These are phyloP conservation scores for Candida oleophila DNA, from an alignment of 805 yeast species.

Conservation along the genomic window DNA sequence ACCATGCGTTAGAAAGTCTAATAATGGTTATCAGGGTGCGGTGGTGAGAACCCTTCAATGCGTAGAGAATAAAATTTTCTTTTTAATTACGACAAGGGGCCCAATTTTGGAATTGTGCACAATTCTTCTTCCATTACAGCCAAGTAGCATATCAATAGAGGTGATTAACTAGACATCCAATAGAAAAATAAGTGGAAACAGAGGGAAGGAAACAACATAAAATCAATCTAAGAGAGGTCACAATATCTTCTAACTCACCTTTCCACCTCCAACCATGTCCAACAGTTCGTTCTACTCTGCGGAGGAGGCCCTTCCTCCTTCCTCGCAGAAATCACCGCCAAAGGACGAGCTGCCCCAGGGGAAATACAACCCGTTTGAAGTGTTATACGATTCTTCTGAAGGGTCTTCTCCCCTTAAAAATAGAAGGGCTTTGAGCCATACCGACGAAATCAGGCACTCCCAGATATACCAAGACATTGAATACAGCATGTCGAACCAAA, in stretches of 20 bases:
- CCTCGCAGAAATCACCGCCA: neutral
- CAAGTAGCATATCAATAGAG: too few relatives aligned
- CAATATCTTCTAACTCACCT: too few relatives aligned
- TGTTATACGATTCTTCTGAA: conserved; percentile 17
- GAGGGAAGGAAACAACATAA: neutral
- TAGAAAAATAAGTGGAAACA: too few relatives aligned
- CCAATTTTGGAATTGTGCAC: neutral
- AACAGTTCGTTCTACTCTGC: conserved; percentile 1
- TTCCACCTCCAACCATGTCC: too few relatives aligned
- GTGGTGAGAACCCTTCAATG: neutral
- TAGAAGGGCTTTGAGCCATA: neutral
- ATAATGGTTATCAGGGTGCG: too few relatives aligned
- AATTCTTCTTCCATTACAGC: too few relatives aligned
- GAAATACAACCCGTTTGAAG: conserved; percentile 27
- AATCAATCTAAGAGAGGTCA: neutral
- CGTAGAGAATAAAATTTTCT: neutral
- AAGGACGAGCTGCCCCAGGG: neutral
- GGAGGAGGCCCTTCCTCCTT: neutral
- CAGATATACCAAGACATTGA: conserved; percentile 4
- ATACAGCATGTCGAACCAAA: neutral
- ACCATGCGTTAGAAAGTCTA: neutral
- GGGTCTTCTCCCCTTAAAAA: conserved; percentile 4
- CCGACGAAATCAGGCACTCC: conserved; percentile 2
- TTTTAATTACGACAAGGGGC: neutral
- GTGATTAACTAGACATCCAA: neutral